A percentile compares a stretch with the other conserved stretches of the same genome.
phyloP scores from a whole-genome alignment of 2,329 filamentous ascomycete genomes.

The Penicillium janthinellum region DNA sequence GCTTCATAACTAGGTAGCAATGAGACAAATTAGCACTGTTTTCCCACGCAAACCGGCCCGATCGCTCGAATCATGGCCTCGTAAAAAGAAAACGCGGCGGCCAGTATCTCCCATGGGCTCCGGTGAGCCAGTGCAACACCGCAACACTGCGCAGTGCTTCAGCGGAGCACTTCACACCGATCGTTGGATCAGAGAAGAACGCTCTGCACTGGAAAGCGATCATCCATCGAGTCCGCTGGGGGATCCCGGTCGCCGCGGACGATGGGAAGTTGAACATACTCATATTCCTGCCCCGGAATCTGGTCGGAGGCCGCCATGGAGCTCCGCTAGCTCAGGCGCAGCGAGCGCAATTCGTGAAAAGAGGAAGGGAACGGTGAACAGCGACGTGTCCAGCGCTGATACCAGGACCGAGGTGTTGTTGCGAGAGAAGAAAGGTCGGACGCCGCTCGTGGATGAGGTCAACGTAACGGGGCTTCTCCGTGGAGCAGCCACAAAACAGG shows the following conservation, averaged over 20 bases:
- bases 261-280: slow-evolving; percentile 39
- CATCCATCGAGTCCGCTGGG: not conserved
- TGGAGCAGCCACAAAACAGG: slow-evolving; percentile 16
- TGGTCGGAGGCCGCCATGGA: slow-evolving; percentile 47
- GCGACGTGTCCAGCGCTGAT: not conserved
- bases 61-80: not conserved
- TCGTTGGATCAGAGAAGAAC: not conserved
- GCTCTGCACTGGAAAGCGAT: not conserved
- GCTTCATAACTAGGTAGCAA: slow-evolving; percentile 74
- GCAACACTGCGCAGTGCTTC: not conserved
- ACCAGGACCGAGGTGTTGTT: slow-evolving; percentile 1
- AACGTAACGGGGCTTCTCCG: slow-evolving; percentile 11
- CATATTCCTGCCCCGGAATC: slow-evolving; percentile 48
- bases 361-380: slow-evolving; percentile 14
- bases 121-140: not conserved
- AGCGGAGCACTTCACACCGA: not conserved
- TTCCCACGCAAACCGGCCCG: not conserved
- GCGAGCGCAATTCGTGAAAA: slow-evolving; percentile 31
- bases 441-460: slow-evolving; percentile 12
- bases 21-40: slow-evolving; percentile 25
- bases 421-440: not conserved
- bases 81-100: slow-evolving; percentile 6
- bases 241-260: slow-evolving; percentile 13
- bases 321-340: slow-evolving; percentile 38
- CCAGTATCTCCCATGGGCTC: not conserved